Evolutionary conservation across 2,329 filamentous ascomycete species (phyloP).

Genomic region (Trematosphaeria pertusa): DNA sequence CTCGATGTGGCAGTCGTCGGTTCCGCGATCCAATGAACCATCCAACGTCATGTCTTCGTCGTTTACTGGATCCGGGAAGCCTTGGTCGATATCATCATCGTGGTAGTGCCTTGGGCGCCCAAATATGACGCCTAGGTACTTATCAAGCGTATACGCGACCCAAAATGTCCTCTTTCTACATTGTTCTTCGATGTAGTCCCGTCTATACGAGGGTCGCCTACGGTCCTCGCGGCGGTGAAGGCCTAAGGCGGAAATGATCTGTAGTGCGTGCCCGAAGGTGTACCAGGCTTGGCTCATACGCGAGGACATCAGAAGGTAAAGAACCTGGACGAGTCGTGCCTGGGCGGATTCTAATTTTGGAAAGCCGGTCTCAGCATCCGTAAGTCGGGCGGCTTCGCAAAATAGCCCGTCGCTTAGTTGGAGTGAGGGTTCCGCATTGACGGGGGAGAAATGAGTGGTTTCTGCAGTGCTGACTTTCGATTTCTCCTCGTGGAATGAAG

Average conservation of each 20-base stretch:
- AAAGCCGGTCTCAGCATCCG: constrained; percentile 57
- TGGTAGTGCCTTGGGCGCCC: constrained; percentile 66
- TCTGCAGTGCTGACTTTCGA: constrained; percentile 31
- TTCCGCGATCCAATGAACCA: constrained; percentile 33
- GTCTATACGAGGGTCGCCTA: constrained; percentile 26
- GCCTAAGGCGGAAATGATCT: constrained; percentile 57
- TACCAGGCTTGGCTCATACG: constrained; percentile 67
- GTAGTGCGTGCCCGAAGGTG: constrained; percentile 62
- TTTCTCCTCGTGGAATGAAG: constrained; percentile 55
- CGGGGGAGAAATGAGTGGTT: constrained; percentile 31
- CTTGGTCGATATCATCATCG: constrained; percentile 68
- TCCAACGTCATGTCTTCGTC: constrained; percentile 63
- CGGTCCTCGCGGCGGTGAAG: constrained; percentile 47
- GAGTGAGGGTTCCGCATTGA: constrained; percentile 33
- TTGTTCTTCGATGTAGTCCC: constrained; percentile 57
- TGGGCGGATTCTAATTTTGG: constrained; percentile 64
- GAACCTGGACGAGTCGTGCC: constrained; percentile 61
- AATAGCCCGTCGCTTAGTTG: constrained; percentile 53
- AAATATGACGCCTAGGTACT: constrained; percentile 66
- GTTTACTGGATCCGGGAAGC: constrained; percentile 62
- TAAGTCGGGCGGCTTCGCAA: constrained; percentile 45
- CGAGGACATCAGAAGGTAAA: constrained; percentile 64
- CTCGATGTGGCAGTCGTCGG: constrained; percentile 60
- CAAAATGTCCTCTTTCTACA: constrained; percentile 67
- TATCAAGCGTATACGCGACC: constrained; percentile 67